phyloP scores from a whole-genome alignment of 2,329 filamentous ascomycete genomes.

The Claviceps lovelessii region DNA sequence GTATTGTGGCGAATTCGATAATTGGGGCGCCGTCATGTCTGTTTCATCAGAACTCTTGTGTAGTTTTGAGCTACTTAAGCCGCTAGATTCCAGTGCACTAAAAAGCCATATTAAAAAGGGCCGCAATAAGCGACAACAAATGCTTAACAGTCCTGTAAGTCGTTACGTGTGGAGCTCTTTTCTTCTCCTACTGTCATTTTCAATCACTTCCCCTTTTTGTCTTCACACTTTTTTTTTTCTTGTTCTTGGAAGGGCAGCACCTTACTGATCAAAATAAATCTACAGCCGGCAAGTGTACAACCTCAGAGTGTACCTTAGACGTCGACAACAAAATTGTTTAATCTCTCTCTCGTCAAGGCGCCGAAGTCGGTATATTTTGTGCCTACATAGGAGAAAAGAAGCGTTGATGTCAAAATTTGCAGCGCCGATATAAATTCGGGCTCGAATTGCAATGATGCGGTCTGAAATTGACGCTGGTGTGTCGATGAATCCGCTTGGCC shows the following conservation, averaged over 20 bases:
- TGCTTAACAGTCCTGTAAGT: slow-evolving; percentile 91
- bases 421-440: background rate
- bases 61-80: slow-evolving; percentile 93
- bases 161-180: background rate
- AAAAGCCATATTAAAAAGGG: slow-evolving; percentile 99
- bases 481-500: background rate
- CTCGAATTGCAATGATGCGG: background rate
- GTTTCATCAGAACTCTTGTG: slow-evolving; percentile 87
- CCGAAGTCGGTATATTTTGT: background rate
- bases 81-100: slow-evolving; percentile 83
- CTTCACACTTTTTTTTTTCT: background rate
- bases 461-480: background rate
- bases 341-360: background rate
- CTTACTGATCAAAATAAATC: background rate
- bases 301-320: slow-evolving; percentile 30
- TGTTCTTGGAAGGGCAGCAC: background rate
- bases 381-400: background rate
- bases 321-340: background rate
- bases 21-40: slow-evolving; percentile 98
- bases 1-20: slow-evolving; percentile 98
- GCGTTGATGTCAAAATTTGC: background rate
- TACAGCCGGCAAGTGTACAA: slow-evolving; percentile 38
- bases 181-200: too few species aligned
- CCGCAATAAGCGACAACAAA: slow-evolving; percentile 82
- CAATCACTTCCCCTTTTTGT: background rate